Evolutionary conservation across 2,329 filamentous ascomycete genomes (phyloP).

Genomic region (Calonectria pseudoreteaudii): DNA sequence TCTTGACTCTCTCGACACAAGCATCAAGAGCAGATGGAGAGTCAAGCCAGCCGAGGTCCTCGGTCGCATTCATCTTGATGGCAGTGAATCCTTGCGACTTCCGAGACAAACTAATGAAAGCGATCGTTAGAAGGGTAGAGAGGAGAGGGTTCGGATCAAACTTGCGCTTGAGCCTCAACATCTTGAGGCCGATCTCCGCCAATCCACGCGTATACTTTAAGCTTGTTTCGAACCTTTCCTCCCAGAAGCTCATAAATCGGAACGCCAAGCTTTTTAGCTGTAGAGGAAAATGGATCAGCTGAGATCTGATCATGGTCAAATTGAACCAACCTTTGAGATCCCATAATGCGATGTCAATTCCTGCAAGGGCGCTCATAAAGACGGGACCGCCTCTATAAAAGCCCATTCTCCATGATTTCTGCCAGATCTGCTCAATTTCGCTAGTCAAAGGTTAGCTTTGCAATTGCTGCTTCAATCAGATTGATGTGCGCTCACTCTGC

Average conservation of each 20-base stretch:
- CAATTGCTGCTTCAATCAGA: rapidly evolving
- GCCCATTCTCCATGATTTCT: conserved; percentile 74
- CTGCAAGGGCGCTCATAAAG: conserved; percentile 82
- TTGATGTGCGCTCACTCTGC: conserved; percentile 66
- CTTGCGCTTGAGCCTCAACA: conserved; percentile 71
- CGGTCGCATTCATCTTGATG: conserved; percentile 85
- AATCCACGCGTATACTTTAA: conserved; percentile 84
- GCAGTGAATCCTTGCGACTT: conserved; percentile 72
- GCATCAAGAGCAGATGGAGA: conserved; percentile 72
- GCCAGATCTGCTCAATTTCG: conserved; percentile 86
- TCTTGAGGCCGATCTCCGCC: conserved; percentile 79
- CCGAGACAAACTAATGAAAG: conserved; percentile 57
- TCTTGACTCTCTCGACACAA: conserved; percentile 74
- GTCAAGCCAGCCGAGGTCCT: conserved; percentile 82
- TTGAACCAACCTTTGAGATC: conserved; percentile 71
- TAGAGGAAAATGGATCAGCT: neutral
- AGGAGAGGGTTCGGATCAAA: neutral
- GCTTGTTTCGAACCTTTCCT: conserved; percentile 76
- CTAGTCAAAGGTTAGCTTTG: conserved; percentile 50
- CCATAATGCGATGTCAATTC: conserved; percentile 85
- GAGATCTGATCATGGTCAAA: rapidly evolving
- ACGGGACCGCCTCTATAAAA: conserved; percentile 85
- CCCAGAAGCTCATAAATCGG: conserved; percentile 81
- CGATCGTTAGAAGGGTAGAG: neutral
- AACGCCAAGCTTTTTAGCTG: conserved; percentile 64